Conservation (phyloP, 1,284 basidiomycete species). For the Phlebopus sp. region DNA sequence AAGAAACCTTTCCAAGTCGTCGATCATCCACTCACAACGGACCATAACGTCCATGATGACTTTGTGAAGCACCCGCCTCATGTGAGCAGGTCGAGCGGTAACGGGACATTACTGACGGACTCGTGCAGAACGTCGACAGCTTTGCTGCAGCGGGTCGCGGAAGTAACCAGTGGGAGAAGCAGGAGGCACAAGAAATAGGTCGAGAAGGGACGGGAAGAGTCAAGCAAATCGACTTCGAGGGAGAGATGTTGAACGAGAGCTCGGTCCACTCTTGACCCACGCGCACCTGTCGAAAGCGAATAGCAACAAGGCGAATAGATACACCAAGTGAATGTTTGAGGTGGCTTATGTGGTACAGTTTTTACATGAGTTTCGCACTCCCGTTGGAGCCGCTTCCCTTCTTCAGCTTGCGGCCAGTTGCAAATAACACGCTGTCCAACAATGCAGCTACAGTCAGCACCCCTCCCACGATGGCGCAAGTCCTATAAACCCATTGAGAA, state of each 20-base stretch:
- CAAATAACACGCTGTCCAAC: conserved; percentile 87
- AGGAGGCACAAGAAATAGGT: conserved; percentile 1
- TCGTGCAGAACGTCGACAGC: conserved; percentile 9
- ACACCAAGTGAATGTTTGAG: conserved; percentile 7
- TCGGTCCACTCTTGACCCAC: conserved; percentile 14
- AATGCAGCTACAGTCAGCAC: conserved; percentile 93
- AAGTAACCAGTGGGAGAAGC: conserved; percentile 7
- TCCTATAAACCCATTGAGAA: conserved; percentile 46
- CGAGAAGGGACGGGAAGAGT: conserved; percentile 8
- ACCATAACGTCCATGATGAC: conserved; percentile 35
- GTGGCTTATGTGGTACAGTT: conserved; percentile 11
- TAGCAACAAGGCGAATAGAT: conserved; percentile 11
- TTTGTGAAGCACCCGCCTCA: conserved; percentile 32
- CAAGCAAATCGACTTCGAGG: conserved; percentile 13
- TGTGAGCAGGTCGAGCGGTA: conserved; percentile 9
- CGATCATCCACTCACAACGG: conserved; percentile 27
- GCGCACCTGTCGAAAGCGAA: background rate
- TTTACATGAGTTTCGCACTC: conserved; percentile 49
- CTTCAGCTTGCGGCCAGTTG: conserved; percentile 65
- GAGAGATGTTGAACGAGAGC: conserved; percentile 7
- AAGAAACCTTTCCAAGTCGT: conserved; percentile 34
- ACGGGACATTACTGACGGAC: background rate
- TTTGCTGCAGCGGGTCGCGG: background rate
- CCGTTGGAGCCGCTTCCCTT: conserved; percentile 43
- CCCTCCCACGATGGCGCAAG: conserved; percentile 96